phyloP scores from a whole-genome alignment of 2,329 filamentous ascomycete genomes.

The Davidsoniella eucalypti region DNA sequence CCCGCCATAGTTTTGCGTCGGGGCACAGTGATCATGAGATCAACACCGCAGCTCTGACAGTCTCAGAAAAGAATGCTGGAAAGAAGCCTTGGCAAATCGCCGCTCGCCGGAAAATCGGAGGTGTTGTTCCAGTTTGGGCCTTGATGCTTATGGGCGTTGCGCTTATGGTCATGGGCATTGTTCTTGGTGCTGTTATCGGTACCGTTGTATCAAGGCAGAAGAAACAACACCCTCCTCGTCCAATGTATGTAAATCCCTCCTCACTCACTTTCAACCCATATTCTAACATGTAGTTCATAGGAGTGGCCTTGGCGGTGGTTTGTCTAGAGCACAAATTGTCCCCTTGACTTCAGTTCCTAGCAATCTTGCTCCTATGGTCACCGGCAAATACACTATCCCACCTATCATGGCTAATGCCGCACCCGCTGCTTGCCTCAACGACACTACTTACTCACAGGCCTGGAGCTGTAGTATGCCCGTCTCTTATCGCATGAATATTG shows the following conservation, averaged over 20 bases:
- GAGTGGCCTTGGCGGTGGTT: background rate
- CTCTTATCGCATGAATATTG: slow-evolving; percentile 28
- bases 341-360: slow-evolving; percentile 21
- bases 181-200: slow-evolving; percentile 42
- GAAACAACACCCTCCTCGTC: slow-evolving; percentile 6
- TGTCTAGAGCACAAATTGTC: slow-evolving; percentile 4
- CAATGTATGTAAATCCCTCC: background rate
- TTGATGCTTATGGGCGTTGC: slow-evolving; percentile 33
- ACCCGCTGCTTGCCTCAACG: slow-evolving; percentile 39
- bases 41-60: slow-evolving; percentile 30
- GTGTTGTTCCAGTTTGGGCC: slow-evolving; percentile 45
- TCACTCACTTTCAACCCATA: background rate
- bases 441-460: slow-evolving; percentile 35
- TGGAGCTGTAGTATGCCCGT: slow-evolving; percentile 46
- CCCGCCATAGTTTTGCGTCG: slow-evolving; percentile 33
- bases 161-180: slow-evolving; percentile 34
- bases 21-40: slow-evolving; percentile 37
- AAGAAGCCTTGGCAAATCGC: slow-evolving; percentile 34
- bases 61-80: slow-evolving; percentile 31
- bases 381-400: slow-evolving; percentile 40
- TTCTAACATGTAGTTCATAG: background rate
- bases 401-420: slow-evolving; percentile 32
- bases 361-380: slow-evolving; percentile 34
- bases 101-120: slow-evolving; percentile 39
- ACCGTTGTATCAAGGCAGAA: slow-evolving; percentile 23